Percentiles rank a stretch among this genome's conserved stretches.
Evolutionary conservation across 495 filamentous ascomycete genomes (phyloP).

Genomic region (Viridothelium virens): DNA sequence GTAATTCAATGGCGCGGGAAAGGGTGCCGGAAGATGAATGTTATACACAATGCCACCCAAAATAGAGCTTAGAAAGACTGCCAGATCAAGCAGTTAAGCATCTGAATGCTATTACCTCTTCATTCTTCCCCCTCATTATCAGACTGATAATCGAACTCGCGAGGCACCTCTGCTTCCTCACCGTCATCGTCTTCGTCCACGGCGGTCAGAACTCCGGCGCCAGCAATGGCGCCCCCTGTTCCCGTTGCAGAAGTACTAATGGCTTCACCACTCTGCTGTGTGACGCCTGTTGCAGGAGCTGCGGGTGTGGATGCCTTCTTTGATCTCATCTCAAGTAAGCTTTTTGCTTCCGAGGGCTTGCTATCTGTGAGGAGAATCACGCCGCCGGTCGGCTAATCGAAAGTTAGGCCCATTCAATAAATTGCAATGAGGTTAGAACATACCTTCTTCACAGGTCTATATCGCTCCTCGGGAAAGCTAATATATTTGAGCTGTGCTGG

Average conservation of each 20-base stretch:
- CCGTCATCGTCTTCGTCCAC: constrained; percentile 82
- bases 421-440: constrained; percentile 28
- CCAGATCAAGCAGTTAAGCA: neutral
- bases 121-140: constrained; percentile 58
- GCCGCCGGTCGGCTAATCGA: constrained; percentile 77
- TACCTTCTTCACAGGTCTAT: constrained; percentile 94
- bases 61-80: neutral
- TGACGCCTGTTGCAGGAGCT: constrained; percentile 22
- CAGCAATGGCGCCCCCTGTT: constrained; percentile 56
- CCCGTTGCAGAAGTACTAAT: constrained; percentile 20
- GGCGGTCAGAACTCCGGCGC: constrained; percentile 71
- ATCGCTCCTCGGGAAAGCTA: constrained; percentile 75
- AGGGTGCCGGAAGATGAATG: neutral
- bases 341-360: constrained; percentile 65
- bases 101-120: constrained; percentile 12
- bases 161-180: constrained; percentile 71
- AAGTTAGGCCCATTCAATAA: constrained; percentile 12
- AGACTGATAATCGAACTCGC: constrained; percentile 78
- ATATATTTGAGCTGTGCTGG: constrained; percentile 93
- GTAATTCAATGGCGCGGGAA: neutral
- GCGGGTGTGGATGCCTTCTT: constrained; percentile 50
- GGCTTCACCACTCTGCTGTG: constrained; percentile 27
- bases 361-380: constrained; percentile 86
- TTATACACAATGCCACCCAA: neutral
- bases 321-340: constrained; percentile 75